A percentile compares a stretch with the other conserved stretches of the same genome.
phyloP scores from a whole-genome alignment of 208 protist species.

The Leishmania braziliensis region DNA sequence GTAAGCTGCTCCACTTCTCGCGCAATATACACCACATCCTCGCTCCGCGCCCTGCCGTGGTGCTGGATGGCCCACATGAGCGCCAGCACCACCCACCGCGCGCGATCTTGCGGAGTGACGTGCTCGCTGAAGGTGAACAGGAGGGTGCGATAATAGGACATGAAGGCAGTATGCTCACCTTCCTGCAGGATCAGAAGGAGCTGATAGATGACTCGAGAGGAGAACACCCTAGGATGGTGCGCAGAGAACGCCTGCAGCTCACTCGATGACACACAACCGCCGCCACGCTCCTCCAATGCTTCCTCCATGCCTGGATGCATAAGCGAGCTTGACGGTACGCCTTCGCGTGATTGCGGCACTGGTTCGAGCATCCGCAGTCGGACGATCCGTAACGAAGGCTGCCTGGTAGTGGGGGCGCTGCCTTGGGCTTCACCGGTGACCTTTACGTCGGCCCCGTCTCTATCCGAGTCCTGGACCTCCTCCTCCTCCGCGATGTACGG shows the following conservation, averaged over 20 bases:
- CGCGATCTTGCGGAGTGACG: constrained; percentile 34
- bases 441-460: neutral
- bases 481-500: neutral
- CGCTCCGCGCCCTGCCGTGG: constrained; percentile 13
- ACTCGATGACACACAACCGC: neutral
- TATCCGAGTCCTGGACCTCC: too few species aligned
- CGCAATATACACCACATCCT: constrained; percentile 45
- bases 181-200: constrained; percentile 76
- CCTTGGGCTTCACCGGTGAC: neutral
- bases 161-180: constrained; percentile 58
- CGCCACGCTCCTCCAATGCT: neutral
- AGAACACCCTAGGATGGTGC: constrained; percentile 26
- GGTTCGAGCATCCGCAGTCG: neutral
- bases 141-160: constrained; percentile 67
- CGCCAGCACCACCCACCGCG: constrained; percentile 48
- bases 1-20: constrained; percentile 45
- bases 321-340: neutral
- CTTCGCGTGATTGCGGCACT: neutral
- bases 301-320: neutral
- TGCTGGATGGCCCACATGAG: constrained; percentile 37
- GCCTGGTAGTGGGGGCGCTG: neutral
- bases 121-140: constrained; percentile 28
- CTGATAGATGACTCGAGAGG: constrained; percentile 57
- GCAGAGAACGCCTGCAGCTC: neutral
- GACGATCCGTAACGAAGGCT: neutral